These are phyloP conservation scores for Pichia eremophila DNA, from an alignment of 805 yeast species.

Conservation along the genomic window DNA sequence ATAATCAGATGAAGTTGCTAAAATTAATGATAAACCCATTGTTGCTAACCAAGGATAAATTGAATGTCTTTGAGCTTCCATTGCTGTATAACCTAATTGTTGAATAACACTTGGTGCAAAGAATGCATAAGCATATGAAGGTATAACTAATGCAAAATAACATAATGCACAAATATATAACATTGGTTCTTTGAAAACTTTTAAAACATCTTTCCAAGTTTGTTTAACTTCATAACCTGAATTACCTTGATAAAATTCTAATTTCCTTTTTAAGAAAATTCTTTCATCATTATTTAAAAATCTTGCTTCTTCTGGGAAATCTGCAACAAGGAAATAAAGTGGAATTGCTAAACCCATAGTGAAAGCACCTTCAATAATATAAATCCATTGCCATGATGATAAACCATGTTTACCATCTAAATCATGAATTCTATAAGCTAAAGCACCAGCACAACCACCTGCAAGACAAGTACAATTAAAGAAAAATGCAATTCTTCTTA, in stretches of 20 bases:
- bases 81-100: conserved; percentile 56
- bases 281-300: conserved; percentile 44
- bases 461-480: conserved; percentile 66
- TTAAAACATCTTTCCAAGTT: conserved; percentile 34
- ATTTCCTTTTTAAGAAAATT: conserved; percentile 45
- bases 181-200: conserved; percentile 51
- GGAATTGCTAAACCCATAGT: conserved; percentile 27
- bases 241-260: conserved; percentile 41
- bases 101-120: conserved; percentile 61
- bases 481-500: conserved; percentile 57
- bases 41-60: conserved; percentile 81
- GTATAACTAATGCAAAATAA: conserved; percentile 59
- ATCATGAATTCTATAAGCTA: conserved; percentile 55
- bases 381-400: conserved; percentile 38
- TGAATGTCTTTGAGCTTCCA: conserved; percentile 68
- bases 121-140: conserved; percentile 67
- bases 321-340: conserved; percentile 43
- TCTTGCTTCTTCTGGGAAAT: conserved; percentile 63
- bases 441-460: conserved; percentile 70
- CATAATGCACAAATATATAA: conserved; percentile 48
- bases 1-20: conserved; percentile 55
- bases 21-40: conserved; percentile 51
- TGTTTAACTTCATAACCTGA: conserved; percentile 42
- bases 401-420: conserved; percentile 38
- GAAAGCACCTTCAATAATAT: conserved; percentile 30